Evolutionary conservation across 2,329 filamentous ascomycete genomes (phyloP), one percentile per base, ranked within the genome.

Genomic region (Rhexocercosporidium sp.): DNA sequence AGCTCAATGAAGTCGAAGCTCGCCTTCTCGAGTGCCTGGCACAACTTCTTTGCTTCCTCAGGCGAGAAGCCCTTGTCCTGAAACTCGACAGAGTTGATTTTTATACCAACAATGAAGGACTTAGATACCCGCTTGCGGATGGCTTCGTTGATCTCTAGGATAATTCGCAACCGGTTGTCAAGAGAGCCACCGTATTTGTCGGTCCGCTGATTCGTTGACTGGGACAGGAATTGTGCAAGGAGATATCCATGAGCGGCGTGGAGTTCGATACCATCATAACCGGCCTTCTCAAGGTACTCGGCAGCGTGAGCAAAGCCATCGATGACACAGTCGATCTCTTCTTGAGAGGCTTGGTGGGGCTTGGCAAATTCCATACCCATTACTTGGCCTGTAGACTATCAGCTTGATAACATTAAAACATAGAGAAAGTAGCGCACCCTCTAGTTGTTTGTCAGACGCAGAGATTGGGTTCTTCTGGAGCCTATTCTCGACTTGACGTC

Each of bases 1-100:
- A 92, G 83, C 77, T 93, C 90, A 1, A 92, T 78, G 70, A 91
- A 92, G 77, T 92, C 90, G 61, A 87, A 86, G 8, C 75, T 76
- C 66, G 83, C 81, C 57, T 79, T 74, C 73, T 88, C 84, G 1
- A 87, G 78, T 25, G 81, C 75, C 51, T 79, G 75, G 75, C 82
- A 84, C 1, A 92, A 78, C 5, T 79, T 85, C 34, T 81, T 78
- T 3, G 90, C 79, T 72, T 92, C 89, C 60, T 86, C 83, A 37
- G 90, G 79, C 47, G 83, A 86, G 39, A 86, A 83, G 0, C 84
- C 85, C 29, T 82, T 80, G 14, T 88, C 87, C 29, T 84, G 78
- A 51, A 87, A 76, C 82, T 90, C 86, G 0, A 85, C 85, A n/a
- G 82, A 85, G 75, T 88, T 88, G 64, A 88, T 73, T 77, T 88